phyloP scores from a whole-genome alignment of 2,329 filamentous ascomycete genomes.

The Teratosphaeria nubilosa region DNA sequence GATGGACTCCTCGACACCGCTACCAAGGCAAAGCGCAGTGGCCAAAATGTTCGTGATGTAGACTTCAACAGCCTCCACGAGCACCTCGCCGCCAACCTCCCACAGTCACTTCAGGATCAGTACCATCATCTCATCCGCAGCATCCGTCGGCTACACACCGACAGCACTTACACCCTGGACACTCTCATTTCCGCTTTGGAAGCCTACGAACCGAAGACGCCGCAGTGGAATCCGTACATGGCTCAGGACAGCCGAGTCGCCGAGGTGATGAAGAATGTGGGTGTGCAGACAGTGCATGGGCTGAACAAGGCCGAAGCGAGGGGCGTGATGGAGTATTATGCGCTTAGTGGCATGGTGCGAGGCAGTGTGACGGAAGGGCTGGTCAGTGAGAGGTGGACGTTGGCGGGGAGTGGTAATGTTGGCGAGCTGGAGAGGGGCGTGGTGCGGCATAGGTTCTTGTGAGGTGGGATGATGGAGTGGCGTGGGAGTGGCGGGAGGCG shows the following conservation, averaged over 20 bases:
- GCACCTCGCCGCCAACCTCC: neutral
- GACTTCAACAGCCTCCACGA: constrained; percentile 1
- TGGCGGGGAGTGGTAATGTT: constrained; percentile 70
- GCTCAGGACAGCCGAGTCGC: constrained; percentile 44
- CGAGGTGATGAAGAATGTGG: constrained; percentile 33
- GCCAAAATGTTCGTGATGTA: neutral
- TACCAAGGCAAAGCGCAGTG: neutral
- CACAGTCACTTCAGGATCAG: neutral
- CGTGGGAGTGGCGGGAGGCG: neutral
- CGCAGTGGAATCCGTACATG: constrained; percentile 43
- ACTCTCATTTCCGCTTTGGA: neutral
- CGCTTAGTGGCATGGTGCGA: constrained; percentile 69
- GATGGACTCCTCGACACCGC: neutral
- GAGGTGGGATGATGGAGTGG: neutral
- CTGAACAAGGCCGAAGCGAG: constrained; percentile 66
- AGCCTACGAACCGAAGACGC: constrained; percentile 15
- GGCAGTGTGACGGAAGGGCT: constrained; percentile 57
- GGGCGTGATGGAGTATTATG: constrained; percentile 86
- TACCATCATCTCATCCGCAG: neutral
- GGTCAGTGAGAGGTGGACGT: constrained; percentile 73
- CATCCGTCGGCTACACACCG: constrained; percentile 9
- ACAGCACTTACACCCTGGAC: neutral
- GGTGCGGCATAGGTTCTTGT: constrained; percentile 32
- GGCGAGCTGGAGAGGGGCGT: constrained; percentile 72
- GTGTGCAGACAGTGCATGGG: constrained; percentile 50